A percentile compares a stretch with the other conserved stretches of the same genome.
Conservation (phyloP, 2,329 filamentous ascomycete species). For the Hymenoscyphus occultus region DNA sequence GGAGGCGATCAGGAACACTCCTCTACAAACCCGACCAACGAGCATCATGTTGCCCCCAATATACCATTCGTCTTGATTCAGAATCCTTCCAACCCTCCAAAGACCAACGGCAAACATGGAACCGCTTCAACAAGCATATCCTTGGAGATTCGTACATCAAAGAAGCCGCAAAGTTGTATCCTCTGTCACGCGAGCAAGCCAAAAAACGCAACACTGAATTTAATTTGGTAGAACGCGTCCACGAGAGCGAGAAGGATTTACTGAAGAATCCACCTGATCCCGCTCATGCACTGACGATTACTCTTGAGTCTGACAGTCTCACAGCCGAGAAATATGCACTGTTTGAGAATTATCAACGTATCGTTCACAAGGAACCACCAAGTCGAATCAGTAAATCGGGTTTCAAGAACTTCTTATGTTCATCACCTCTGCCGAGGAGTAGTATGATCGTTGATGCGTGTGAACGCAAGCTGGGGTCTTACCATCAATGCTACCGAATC, state of each 20-base stretch:
- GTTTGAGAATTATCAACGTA: slow-evolving; percentile 71
- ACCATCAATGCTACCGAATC: slow-evolving; percentile 77
- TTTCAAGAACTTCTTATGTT: slow-evolving; percentile 72
- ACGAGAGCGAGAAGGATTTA: slow-evolving; percentile 57
- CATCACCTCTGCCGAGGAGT: slow-evolving; percentile 56
- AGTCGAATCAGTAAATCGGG: slow-evolving; percentile 56
- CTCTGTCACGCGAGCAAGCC: slow-evolving; percentile 63
- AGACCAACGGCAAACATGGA: slow-evolving; percentile 72
- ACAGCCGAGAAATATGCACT: slow-evolving; percentile 73
- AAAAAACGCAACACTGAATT: slow-evolving; percentile 66
- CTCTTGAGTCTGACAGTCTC: slow-evolving; percentile 66
- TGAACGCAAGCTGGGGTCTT: slow-evolving; percentile 63
- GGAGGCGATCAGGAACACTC: slow-evolving; percentile 69
- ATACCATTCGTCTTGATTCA: slow-evolving; percentile 73
- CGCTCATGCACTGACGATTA: slow-evolving; percentile 65
- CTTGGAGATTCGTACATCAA: slow-evolving; percentile 66
- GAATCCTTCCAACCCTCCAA: slow-evolving; percentile 61
- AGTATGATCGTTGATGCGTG: slow-evolving; percentile 50
- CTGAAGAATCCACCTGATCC: slow-evolving; percentile 57
- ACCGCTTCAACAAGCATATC: slow-evolving; percentile 72
- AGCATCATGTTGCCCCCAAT: slow-evolving; percentile 87
- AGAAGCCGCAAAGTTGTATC: slow-evolving; percentile 61
- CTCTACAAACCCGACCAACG: slow-evolving; percentile 77
- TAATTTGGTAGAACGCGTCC: slow-evolving; percentile 62
- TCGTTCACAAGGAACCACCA: slow-evolving; percentile 67